Conservation (phyloP, 192 early-diverging fungal genomes). For the Obelidium mucronatum region DNA sequence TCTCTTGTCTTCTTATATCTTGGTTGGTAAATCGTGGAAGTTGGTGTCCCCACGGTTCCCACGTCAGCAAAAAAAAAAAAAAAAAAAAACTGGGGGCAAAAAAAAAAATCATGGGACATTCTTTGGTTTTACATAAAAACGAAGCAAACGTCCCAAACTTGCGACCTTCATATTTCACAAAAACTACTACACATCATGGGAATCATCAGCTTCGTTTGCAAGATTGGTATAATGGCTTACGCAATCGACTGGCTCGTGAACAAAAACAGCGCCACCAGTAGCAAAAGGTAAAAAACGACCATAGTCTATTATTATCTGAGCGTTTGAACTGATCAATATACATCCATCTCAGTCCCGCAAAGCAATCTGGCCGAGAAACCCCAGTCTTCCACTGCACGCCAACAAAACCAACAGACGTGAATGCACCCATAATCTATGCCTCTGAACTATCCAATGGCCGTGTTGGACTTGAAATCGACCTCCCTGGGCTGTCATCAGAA, state of each 20-base stretch:
- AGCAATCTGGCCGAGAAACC: not conserved
- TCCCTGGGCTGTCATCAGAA: constrained; percentile 7
- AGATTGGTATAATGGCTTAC: constrained; percentile 15
- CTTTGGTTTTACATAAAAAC: no score
- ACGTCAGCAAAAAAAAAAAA: no score
- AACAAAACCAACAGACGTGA: no score
- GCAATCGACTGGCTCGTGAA: constrained; percentile 8
- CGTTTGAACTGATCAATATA: not conserved
- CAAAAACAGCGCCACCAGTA: not conserved
- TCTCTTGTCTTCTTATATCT: no score
- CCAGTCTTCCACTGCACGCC: constrained; percentile 5
- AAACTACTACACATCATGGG: not conserved
- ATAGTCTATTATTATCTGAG: not conserved
- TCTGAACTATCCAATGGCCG: constrained; percentile 16
- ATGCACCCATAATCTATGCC: constrained; percentile 17
- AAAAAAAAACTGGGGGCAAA: no score
- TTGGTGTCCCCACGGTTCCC: not conserved
- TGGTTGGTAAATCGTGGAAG: no score
- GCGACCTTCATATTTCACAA: not conserved
- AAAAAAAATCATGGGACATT: no score
- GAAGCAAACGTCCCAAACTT: not conserved
- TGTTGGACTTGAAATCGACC: constrained; percentile 15
- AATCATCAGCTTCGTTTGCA: constrained; percentile 25
- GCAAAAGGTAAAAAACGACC: not conserved
- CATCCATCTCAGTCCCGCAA: not conserved